phyloP scores from a whole-genome alignment of 139 green algal species.

The Micractinium conductrix region DNA sequence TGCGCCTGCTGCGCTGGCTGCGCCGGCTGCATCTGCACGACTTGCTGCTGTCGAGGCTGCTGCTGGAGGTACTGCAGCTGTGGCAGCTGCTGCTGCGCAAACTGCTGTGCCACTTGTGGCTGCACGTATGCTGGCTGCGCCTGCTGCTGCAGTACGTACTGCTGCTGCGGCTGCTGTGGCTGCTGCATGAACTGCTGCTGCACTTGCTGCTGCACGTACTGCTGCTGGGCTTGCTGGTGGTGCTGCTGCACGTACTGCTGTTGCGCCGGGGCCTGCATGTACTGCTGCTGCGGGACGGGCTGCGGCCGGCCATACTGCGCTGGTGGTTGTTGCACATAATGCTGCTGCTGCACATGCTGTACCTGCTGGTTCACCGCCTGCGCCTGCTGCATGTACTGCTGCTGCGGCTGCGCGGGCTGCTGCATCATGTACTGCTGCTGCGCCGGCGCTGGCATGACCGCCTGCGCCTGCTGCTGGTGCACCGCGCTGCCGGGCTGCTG shows the following conservation, averaged over 20 bases:
- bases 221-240: neutral
- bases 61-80: neutral
- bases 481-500: conserved; percentile 5
- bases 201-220: neutral
- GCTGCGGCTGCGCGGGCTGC: conserved; percentile 25
- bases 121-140: neutral
- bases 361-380: neutral
- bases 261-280: conserved; percentile 3
- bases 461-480: conserved; percentile 15
- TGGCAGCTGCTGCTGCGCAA: neutral
- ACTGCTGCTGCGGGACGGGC: neutral
- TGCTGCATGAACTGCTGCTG: conserved; percentile 14
- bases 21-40: neutral
- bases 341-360: conserved; percentile 11
- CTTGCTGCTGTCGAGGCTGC: no score
- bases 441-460: neutral
- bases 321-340: neutral
- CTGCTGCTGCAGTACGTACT: neutral
- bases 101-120: neutral
- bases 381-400: neutral
- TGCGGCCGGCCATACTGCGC: conserved; percentile 10
- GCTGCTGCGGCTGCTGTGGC: neutral
- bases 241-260: conserved; percentile 10
- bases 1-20: neutral
- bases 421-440: neutral